A percentile compares a stretch with the other conserved stretches of the same genome.
These are phyloP conservation scores for Pythium vanterpoolii DNA, from an alignment of 352 stramenopile species.

Conservation along the genomic window DNA sequence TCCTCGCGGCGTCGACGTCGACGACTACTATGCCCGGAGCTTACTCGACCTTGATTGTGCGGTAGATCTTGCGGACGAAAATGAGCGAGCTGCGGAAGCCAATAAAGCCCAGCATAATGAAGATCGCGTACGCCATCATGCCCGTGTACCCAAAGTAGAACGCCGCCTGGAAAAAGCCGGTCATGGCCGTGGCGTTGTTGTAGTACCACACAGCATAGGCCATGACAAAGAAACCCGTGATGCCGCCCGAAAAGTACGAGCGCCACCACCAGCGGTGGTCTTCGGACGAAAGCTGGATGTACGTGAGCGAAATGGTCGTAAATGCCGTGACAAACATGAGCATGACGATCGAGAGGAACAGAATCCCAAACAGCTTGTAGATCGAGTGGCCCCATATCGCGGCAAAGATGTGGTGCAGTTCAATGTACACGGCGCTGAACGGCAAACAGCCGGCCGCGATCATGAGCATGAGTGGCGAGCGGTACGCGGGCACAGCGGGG, in stretches of 20 bases:
- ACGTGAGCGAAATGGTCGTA: constrained; percentile 96
- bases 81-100: constrained; percentile 94
- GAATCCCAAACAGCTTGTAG: constrained; percentile 98
- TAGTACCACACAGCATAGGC: constrained; percentile 96
- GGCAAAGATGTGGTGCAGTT: constrained; percentile 98
- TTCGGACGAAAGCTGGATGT: constrained; percentile 96
- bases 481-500: constrained; percentile 88
- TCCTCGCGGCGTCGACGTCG: neutral
- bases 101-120: constrained; percentile 96
- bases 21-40: neutral
- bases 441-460: constrained; percentile 94
- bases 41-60: constrained; percentile 96
- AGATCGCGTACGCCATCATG: constrained; percentile 96
- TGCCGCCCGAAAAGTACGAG: constrained; percentile 92
- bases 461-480: constrained; percentile 80
- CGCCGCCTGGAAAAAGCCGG: constrained; percentile 92
- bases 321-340: constrained; percentile 96
- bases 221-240: constrained; percentile 95
- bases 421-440: constrained; percentile 98
- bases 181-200: constrained; percentile 93
- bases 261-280: constrained; percentile 98
- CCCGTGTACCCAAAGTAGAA: constrained; percentile 99
- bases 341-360: constrained; percentile 95
- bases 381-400: constrained; percentile 98
- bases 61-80: constrained; percentile 98